Conservation (phyloP, 257 asterid species). For the Linderniella brevidens region DNA sequence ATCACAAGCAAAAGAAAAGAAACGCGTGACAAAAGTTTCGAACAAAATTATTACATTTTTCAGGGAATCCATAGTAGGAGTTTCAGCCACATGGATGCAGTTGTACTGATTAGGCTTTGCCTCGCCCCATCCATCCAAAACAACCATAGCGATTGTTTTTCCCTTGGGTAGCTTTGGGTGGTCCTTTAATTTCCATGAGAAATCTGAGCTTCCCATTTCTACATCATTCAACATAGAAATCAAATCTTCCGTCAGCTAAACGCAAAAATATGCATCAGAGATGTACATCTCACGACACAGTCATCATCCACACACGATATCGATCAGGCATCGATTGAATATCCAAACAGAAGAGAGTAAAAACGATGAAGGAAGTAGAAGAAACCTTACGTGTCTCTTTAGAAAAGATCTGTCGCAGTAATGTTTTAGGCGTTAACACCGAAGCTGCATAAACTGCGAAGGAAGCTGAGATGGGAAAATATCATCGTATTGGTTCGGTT, state of each 20-base stretch:
- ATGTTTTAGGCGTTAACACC: too few species aligned
- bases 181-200: slow-evolving; percentile 75
- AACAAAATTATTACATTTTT: slow-evolving; percentile 31
- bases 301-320: too few species aligned
- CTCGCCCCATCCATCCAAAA: slow-evolving; percentile 99
- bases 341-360: too few species aligned
- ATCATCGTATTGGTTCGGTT: too few species aligned
- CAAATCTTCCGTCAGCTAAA: not conserved
- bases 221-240: not conserved
- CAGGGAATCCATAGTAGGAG: slow-evolving; percentile 95
- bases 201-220: slow-evolving; percentile 8
- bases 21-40: not conserved
- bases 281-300: not conserved
- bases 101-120: slow-evolving; percentile 67
- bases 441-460: too few species aligned
- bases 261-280: not conserved
- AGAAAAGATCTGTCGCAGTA: too few species aligned
- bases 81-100: slow-evolving; percentile 83
- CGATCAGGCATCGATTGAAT: too few species aligned
- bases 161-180: slow-evolving; percentile 85
- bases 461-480: too few species aligned
- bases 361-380: too few species aligned
- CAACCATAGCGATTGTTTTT: slow-evolving; percentile 62
- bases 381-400: too few species aligned
- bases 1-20: too few species aligned